Conservation (phyloP, 2,329 filamentous ascomycete genomes). For the Beauveria medogensis region DNA sequence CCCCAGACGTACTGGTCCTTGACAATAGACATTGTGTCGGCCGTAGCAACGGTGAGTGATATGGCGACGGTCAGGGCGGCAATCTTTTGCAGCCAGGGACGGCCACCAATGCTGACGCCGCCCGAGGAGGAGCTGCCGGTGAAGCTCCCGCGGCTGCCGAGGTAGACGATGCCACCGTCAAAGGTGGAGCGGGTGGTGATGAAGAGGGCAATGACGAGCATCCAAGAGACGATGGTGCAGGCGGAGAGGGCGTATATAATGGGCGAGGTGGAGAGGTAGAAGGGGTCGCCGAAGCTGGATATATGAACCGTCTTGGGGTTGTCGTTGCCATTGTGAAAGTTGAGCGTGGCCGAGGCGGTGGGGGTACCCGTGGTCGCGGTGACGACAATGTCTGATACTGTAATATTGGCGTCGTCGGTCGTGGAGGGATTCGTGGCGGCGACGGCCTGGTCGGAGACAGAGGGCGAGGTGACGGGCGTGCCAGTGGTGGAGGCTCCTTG, state of each 20-base stretch:
- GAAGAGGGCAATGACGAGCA: conserved; percentile 86
- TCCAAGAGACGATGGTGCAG: conserved; percentile 83
- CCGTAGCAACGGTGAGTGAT: conserved; percentile 87
- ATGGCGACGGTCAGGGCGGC: conserved; percentile 67
- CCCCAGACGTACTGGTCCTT: conserved; percentile 72
- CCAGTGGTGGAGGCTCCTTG: not conserved
- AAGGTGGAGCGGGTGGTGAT: conserved; percentile 93
- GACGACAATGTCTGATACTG: conserved; percentile 1
- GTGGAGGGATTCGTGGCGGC: conserved; percentile 34
- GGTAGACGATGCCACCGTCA: conserved; percentile 72
- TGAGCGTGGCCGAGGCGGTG: conserved; percentile 16
- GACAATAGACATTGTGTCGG: conserved; percentile 81
- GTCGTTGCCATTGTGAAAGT: conserved; percentile 20
- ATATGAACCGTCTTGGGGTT: conserved; percentile 25
- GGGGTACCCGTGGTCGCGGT: not conserved
- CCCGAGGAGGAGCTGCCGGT: conserved; percentile 72
- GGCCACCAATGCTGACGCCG: conserved; percentile 77
- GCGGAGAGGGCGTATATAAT: conserved; percentile 89
- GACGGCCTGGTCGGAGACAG: not conserved
- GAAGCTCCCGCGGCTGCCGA: conserved; percentile 76
- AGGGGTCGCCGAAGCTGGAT: conserved; percentile 71
- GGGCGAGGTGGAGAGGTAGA: conserved; percentile 88
- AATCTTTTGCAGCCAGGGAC: conserved; percentile 88
- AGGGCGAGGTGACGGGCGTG: not conserved
- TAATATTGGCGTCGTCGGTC: conserved; percentile 27